Evolutionary conservation across 768 basidiomycete genomes (phyloP), one percentile per base, ranked within the genome.

Genomic region (Russula vinacea): DNA sequence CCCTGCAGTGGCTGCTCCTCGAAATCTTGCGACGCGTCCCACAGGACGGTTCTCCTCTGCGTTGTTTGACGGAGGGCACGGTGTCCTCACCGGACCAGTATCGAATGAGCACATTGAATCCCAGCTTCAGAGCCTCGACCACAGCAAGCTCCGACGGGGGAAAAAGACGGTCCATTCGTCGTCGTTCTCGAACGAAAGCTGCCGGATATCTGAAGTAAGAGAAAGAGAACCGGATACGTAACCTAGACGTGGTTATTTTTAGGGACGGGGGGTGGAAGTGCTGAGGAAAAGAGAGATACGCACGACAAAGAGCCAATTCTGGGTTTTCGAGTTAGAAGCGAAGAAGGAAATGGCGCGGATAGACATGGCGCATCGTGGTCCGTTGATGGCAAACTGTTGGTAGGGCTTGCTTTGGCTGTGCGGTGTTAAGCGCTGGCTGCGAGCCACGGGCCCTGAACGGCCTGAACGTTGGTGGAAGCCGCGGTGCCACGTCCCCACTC

Each of bases 41-140:
- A 62, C 16, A 45, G 26, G 8, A 52, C n/a, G 35, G 33, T n/a
- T 49, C 40, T 26, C 14, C 33, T 24, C 29, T 53, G 37, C 16
- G 50, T 29, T 2, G 29, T n/a, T 26, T 50, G 42, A 49, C 33
- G 39, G 14, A n/a, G 22, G 14, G 22, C 19, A 2, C 5, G 29
- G 5, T 29, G 29, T 29, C 22, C 24, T 52, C 56, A 5, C 24
- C 13, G 22, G 56, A 56, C 39, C 47, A 40, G 54, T 62, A 56
- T 45, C 35, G 57, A 14, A 54, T 39, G 61, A 60, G 10, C 33
- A 56, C 5, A 37, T 58, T 62, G 47, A 29, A 47, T 7, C 49
- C 49, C 6, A 68, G 55, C 47, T 68, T 68, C 45, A 68, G 55
- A 32, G 58, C 56, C 54, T 68, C 67, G n/a, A 68, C 17, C 22